Conservation (phyloP, 768 basidiomycete genomes). For the Gloeophyllum trabeum region DNA sequence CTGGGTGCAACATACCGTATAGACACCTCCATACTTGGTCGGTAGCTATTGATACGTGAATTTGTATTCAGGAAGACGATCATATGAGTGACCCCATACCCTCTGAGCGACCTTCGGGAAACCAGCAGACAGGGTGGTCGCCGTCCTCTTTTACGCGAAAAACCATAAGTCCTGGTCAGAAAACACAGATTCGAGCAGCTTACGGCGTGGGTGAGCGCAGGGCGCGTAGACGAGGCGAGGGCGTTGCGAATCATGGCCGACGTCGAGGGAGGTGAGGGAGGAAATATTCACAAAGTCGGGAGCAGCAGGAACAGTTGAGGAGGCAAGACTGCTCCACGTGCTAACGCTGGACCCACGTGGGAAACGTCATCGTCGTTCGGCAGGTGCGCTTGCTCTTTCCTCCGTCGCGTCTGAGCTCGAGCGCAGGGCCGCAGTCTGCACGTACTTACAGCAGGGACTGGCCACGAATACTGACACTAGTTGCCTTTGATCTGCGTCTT, state of each 20-base stretch:
- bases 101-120: slow-evolving; percentile 67
- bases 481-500: too few species aligned
- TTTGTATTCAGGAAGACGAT: slow-evolving; percentile 1
- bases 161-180: not conserved
- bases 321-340: too few species aligned
- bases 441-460: too few species aligned
- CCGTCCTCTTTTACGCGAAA: slow-evolving; percentile 37
- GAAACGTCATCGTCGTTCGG: too few species aligned
- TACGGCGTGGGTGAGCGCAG: slow-evolving; percentile 40
- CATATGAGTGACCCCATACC: slow-evolving; percentile 28
- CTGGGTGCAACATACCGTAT: slow-evolving; percentile 66
- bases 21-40: slow-evolving; percentile 88
- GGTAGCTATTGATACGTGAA: slow-evolving; percentile 45
- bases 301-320: not conserved
- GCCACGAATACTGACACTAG: too few species aligned
- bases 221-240: slow-evolving; percentile 43
- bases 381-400: too few species aligned
- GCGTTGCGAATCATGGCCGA: slow-evolving; percentile 58
- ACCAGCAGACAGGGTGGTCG: slow-evolving; percentile 69
- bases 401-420: too few species aligned
- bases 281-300: not conserved
- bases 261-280: slow-evolving; percentile 14
- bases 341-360: not conserved
- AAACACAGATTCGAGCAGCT: slow-evolving; percentile 12
- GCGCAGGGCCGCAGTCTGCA: too few species aligned